phyloP scores from a whole-genome alignment of 805 yeast genomes.

The Candida ficus region DNA sequence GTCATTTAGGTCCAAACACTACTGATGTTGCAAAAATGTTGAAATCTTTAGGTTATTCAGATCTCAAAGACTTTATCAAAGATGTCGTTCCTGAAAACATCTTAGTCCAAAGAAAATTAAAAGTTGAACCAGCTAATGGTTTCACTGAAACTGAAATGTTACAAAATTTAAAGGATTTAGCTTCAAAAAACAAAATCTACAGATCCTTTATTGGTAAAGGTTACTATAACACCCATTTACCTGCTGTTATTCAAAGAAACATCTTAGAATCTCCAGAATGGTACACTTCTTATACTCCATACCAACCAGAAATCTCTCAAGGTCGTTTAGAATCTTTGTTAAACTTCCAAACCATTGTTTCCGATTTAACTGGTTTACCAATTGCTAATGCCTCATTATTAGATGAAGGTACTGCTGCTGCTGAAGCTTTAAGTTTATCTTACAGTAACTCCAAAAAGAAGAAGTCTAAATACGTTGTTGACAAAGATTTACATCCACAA shows the following conservation, averaged over 20 bases:
- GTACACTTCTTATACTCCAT: conserved; percentile 98
- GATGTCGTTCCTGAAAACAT: conserved; percentile 76
- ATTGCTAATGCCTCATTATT: conserved; percentile 91
- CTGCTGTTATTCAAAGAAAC: conserved; percentile 91
- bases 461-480: conserved; percentile 64
- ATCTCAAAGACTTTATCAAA: conserved; percentile 64
- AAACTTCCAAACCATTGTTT: conserved; percentile 87
- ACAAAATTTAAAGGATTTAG: conserved; percentile 59
- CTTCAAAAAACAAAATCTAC: conserved; percentile 66
- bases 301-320: conserved; percentile 97
- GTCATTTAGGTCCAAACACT: conserved; percentile 85
- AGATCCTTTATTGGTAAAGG: conserved; percentile 90
- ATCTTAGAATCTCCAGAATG: conserved; percentile 92
- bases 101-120: conserved; percentile 59
- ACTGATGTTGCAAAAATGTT: conserved; percentile 64
- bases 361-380: conserved; percentile 91
- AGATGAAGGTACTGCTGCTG: conserved; percentile 97
- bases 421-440: conserved; percentile 90
- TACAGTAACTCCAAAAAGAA: conserved; percentile 65
- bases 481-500: conserved; percentile 74
- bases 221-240: conserved; percentile 83
- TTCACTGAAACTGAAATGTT: conserved; percentile 79
- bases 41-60: conserved; percentile 52
- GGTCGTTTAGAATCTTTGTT: conserved; percentile 88
- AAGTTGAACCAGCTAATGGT: conserved; percentile 66